phyloP scores from a whole-genome alignment of 164 flowering plant genomes.

The Chloranthus sessilifolius region DNA sequence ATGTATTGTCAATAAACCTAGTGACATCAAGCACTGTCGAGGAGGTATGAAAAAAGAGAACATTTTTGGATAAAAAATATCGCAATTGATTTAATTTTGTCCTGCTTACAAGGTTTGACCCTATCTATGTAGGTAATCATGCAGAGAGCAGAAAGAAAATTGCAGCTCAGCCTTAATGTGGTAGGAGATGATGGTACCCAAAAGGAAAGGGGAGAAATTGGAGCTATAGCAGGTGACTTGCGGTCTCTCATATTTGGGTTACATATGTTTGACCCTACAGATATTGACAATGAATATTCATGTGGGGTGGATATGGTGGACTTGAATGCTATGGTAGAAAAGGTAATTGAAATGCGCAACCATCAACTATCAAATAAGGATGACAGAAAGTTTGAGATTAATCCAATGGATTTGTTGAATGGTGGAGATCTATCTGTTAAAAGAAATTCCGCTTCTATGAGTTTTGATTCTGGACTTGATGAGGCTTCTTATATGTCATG shows the following conservation, averaged over 20 bases:
- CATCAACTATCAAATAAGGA: slow-evolving; percentile 30
- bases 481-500: slow-evolving; percentile 80
- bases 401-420: slow-evolving; percentile 25
- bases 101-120: slow-evolving; percentile 4
- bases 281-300: slow-evolving; percentile 28
- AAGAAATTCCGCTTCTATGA: slow-evolving; percentile 18
- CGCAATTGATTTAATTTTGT: not conserved
- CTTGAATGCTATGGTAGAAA: slow-evolving; percentile 52
- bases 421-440: slow-evolving; percentile 23
- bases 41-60: slow-evolving; percentile 45
- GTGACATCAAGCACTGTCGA: slow-evolving; percentile 64
- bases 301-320: slow-evolving; percentile 34
- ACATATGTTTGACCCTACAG: slow-evolving; percentile 61
- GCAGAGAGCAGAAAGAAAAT: slow-evolving; percentile 77
- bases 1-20: slow-evolving; percentile 71
- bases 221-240: slow-evolving; percentile 55
- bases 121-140: slow-evolving; percentile 55
- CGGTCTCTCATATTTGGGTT: slow-evolving; percentile 72
- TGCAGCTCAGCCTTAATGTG: slow-evolving; percentile 74
- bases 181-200: slow-evolving; percentile 39
- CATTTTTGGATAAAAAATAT: not conserved
- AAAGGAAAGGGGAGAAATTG: slow-evolving; percentile 34
- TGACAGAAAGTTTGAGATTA: slow-evolving; percentile 51
- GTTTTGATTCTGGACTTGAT: slow-evolving; percentile 55
- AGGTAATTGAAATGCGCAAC: slow-evolving; percentile 49